phyloP scores from a whole-genome alignment of 2,329 filamentous ascomycete species.

The Trichoderma sp. region DNA sequence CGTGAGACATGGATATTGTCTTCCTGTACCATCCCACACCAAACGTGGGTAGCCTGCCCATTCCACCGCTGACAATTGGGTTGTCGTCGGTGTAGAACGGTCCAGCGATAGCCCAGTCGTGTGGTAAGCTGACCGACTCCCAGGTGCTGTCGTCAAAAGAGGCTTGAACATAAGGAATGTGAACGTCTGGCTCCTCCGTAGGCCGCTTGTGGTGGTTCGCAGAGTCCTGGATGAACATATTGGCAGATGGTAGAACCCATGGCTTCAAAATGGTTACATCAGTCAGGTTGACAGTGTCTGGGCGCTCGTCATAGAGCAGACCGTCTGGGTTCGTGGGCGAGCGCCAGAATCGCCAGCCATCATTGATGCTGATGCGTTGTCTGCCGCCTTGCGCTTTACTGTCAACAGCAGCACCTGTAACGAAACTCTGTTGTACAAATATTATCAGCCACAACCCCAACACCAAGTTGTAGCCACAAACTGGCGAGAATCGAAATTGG shows the following conservation, averaged over 20 bases:
- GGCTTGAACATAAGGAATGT: neutral
- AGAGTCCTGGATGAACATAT: too few relatives aligned
- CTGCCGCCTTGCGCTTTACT: neutral
- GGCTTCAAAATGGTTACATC: neutral
- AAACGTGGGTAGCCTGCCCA: neutral
- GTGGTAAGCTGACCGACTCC: neutral
- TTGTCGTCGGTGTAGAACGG: neutral
- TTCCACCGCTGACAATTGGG: neutral
- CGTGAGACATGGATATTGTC: neutral
- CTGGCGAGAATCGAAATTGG: too few relatives aligned
- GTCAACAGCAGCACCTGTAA: too few relatives aligned
- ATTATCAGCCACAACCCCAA: too few relatives aligned
- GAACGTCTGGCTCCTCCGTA: neutral
- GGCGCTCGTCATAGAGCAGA: neutral
- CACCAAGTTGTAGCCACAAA: too few relatives aligned
- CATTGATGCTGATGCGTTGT: neutral
- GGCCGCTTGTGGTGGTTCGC: too few relatives aligned
- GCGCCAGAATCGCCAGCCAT: neutral
- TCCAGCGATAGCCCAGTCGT: neutral
- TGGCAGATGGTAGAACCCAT: too few relatives aligned
- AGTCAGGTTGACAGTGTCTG: neutral
- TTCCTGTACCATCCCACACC: neutral
- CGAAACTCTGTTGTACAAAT: too few relatives aligned
- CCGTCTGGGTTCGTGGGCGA: neutral
- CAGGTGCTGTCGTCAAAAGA: neutral